Evolutionary conservation across 2,329 filamentous ascomycete genomes (phyloP), one percentile per base, ranked within the genome.

Genomic region (Fusarium longipes): DNA sequence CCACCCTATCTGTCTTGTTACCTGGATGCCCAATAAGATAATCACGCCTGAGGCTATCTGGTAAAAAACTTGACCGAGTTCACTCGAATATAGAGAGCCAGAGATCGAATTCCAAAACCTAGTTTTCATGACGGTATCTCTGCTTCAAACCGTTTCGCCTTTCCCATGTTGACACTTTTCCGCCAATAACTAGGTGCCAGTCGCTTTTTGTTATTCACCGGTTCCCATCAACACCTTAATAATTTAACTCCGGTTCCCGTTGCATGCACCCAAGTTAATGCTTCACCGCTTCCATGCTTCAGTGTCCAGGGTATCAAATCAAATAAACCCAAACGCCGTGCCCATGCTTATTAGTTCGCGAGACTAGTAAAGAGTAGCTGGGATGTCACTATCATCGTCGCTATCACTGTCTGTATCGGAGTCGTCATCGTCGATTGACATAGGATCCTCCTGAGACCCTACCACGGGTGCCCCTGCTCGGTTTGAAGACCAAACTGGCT

Each of bases 401-500:
- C 38, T 24, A 27, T 43, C 63, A 15, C 70, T 69, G 48, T 72
- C 63, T 18, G 52, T 53, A 17, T 68, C 72, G 27, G 69, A 67
- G 30, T 72, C 52, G 14, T 59, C 49, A 14, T 63, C 45, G 25
- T 76, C 70, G 30, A 76, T 70, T 29, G 67, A 57, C 73, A 78
- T 74, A 12, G 72, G 71, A 17, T 75, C 74, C 29, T 69, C 68
- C 20, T 64, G 60, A 18, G 73, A 70, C 24, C 63, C 69, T 27
- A 59, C 57, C 8, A 53, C 24, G 15, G 44, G 32, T n/a, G 43
- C 14, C 42, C 42, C 36, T 22, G 33, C n/a, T 35, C 22, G 32
- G 12, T 54, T 45, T 14, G 44, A 48, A 50, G 65, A 53, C 29
- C 30, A 35, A 32, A 24, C 8, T 44, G 25, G 18, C 36, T 43